Evolutionary conservation across 2,329 filamentous ascomycete genomes (phyloP).

Genomic region (Talaromyces sp.): DNA sequence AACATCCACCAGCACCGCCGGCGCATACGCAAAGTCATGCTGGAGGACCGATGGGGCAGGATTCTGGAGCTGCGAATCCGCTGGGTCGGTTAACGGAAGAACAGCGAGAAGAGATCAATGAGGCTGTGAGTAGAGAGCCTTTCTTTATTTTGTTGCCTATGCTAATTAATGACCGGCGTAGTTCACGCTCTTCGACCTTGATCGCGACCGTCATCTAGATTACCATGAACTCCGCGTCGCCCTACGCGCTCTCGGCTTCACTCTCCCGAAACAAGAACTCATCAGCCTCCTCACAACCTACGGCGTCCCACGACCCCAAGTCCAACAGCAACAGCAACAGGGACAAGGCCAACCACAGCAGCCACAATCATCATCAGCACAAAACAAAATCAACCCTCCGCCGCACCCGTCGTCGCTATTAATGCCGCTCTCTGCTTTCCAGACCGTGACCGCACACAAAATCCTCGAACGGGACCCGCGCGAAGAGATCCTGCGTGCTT

Average conservation of each 20-base stretch:
- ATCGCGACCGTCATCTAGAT: constrained; percentile 89
- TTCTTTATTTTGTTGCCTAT: background rate
- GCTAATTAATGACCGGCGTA: constrained; percentile 28
- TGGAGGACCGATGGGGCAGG: constrained; percentile 14
- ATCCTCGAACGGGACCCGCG: constrained; percentile 78
- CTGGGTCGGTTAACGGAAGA: constrained; percentile 68
- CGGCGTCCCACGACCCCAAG: constrained; percentile 62
- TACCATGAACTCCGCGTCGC: constrained; percentile 98
- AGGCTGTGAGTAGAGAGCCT: constrained; percentile 61
- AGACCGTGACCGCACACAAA: constrained; percentile 69
- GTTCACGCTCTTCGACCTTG: constrained; percentile 94
- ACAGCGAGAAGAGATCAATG: constrained; percentile 86
- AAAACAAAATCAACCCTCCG: constrained; percentile 43
- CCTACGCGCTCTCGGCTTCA: constrained; percentile 90
- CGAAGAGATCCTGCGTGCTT: constrained; percentile 87
- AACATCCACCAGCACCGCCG: constrained; percentile 25
- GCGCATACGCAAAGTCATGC: constrained; percentile 34
- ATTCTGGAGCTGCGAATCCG: constrained; percentile 38
- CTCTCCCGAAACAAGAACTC: constrained; percentile 79
- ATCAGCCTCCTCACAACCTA: constrained; percentile 74
- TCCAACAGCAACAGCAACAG: constrained; percentile 28
- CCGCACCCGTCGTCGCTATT: constrained; percentile 61
- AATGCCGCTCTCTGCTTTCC: constrained; percentile 66
- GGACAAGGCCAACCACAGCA: constrained; percentile 20
- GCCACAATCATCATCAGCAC: constrained; percentile 14